Evolutionary conservation across 2,329 filamentous ascomycete species (phyloP).

Genomic region (Epicoccum sorghinum): DNA sequence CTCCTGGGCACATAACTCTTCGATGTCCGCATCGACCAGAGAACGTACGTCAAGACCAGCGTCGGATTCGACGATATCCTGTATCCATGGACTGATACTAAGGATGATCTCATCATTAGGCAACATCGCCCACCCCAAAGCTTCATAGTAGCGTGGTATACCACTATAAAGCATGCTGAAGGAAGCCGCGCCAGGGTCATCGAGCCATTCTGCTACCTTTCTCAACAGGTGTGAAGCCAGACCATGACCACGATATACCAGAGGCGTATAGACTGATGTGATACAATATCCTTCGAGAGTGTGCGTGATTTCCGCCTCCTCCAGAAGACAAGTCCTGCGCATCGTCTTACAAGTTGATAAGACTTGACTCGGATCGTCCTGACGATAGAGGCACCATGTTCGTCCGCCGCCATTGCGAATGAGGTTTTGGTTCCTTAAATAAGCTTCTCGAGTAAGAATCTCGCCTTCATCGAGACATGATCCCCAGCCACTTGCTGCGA

Average conservation of each 20-base stretch:
- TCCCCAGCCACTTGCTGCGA: constrained; percentile 4
- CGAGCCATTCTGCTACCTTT: constrained; percentile 7
- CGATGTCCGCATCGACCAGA: neutral
- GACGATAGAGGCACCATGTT: constrained; percentile 7
- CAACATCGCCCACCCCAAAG: neutral
- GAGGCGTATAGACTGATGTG: constrained; percentile 4
- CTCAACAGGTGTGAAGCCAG: constrained; percentile 7
- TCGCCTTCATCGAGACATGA: constrained; percentile 6
- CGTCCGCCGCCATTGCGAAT: constrained; percentile 6
- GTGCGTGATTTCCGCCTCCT: neutral
- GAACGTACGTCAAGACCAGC: neutral
- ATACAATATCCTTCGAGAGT: neutral
- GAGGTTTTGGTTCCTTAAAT: neutral
- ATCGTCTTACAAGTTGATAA: constrained; percentile 8
- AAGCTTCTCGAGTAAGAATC: neutral
- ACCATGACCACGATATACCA: constrained; percentile 8
- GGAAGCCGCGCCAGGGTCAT: neutral
- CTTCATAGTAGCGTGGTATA: constrained; percentile 4
- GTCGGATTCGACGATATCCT: neutral
- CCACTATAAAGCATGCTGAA: constrained; percentile 12
- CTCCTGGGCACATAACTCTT: neutral
- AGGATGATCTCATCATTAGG: neutral
- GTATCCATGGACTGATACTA: constrained; percentile 3
- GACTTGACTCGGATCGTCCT: neutral
- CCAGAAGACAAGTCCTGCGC: neutral